Percentiles rank a stretch among this genome's conserved stretches.
These are phyloP conservation scores for Solanum corneliomulleri DNA, from an alignment of 257 asterid genomes.

Conservation along the genomic window DNA sequence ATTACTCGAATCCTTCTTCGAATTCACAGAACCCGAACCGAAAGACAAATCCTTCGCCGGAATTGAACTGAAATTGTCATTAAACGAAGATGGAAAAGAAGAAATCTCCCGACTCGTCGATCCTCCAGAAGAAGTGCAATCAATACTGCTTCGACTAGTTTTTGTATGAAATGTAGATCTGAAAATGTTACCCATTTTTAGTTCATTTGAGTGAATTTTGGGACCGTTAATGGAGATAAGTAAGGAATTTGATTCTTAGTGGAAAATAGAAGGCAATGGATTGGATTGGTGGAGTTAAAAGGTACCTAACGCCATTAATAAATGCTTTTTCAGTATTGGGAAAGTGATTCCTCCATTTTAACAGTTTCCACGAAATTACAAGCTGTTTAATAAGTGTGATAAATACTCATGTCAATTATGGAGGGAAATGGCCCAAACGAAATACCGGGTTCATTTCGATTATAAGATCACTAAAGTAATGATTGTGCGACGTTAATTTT, in stretches of 20 bases:
- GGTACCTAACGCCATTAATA: neutral
- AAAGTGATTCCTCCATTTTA: neutral
- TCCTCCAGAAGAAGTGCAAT: neutral
- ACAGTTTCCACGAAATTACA: neutral
- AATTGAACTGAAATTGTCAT: neutral
- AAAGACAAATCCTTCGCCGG: neutral
- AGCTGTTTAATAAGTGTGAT: neutral
- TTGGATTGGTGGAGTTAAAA: neutral
- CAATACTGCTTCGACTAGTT: neutral
- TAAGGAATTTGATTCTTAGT: neutral
- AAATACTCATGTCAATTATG: neutral
- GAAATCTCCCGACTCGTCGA: neutral
- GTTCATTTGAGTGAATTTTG: neutral
- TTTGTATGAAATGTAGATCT: neutral
- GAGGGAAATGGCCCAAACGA: neutral
- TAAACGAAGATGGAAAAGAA: neutral
- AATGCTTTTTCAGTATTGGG: neutral
- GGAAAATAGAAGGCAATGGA: neutral
- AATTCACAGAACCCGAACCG: neutral
- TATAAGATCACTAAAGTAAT: too few relatives aligned
- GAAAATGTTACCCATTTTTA: neutral
- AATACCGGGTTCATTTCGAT: fast-evolving
- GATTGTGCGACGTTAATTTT: too few relatives aligned
- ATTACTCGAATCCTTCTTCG: slow-evolving; percentile 5
- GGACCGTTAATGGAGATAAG: neutral